Percentiles rank a stretch among this genome's conserved stretches.
Conservation (phyloP, 2,329 filamentous ascomycete species). For the Leptographium wingfieldii region DNA sequence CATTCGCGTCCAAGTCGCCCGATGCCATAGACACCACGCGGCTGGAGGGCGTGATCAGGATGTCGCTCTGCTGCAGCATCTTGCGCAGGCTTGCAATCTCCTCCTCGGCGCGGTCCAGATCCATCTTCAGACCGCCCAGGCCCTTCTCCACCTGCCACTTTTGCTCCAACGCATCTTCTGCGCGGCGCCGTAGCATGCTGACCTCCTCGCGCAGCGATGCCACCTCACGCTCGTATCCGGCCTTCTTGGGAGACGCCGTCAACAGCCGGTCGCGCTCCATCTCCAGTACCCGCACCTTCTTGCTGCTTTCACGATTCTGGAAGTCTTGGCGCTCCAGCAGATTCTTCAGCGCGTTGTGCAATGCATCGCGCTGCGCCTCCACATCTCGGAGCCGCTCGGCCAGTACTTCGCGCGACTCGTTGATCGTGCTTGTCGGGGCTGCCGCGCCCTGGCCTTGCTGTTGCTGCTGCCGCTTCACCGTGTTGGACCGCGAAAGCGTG, state of each 20-base stretch:
- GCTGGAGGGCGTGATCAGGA: conserved; percentile 52
- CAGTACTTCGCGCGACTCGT: conserved; percentile 53
- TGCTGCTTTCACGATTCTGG: conserved; percentile 72
- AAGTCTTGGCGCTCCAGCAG: conserved; percentile 75
- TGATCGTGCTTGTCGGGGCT: conserved; percentile 13
- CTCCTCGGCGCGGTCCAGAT: conserved; percentile 86
- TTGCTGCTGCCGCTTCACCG: conserved; percentile 27
- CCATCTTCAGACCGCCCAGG: conserved; percentile 56
- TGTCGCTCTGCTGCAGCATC: conserved; percentile 73
- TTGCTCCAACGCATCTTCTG: conserved; percentile 86
- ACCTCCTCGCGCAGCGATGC: conserved; percentile 71
- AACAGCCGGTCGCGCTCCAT: conserved; percentile 64
- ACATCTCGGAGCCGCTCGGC: conserved; percentile 81
- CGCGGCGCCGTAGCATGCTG: conserved; percentile 67
- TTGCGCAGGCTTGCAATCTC: conserved; percentile 75
- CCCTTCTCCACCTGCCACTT: conserved; percentile 51
- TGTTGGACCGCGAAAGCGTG: conserved; percentile 30
- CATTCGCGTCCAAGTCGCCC: conserved; percentile 19
- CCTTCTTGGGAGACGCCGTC: conserved; percentile 54
- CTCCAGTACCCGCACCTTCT: conserved; percentile 66
- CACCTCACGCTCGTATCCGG: conserved; percentile 77
- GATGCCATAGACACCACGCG: conserved; percentile 18
- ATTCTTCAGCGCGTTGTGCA: conserved; percentile 76
- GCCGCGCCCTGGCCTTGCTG: conserved; percentile 3
- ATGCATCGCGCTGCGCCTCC: conserved; percentile 82